Conservation (phyloP, 345 rosid genomes). For the Salix udensis region DNA sequence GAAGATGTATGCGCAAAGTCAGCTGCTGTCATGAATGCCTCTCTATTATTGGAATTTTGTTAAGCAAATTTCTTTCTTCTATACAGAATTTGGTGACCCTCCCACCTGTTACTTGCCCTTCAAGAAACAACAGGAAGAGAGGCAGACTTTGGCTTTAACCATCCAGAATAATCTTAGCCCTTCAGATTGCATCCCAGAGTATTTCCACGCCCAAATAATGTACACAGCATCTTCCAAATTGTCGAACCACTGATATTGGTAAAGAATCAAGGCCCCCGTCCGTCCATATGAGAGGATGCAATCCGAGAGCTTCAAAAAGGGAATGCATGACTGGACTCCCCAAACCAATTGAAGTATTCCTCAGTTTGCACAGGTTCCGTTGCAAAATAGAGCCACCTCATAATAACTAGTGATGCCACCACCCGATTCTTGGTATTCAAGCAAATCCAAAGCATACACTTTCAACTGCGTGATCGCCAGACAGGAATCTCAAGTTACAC, state of each 20-base stretch:
- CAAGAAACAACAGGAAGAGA: background rate
- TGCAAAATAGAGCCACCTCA: background rate
- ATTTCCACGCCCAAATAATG: slow-evolving; percentile 8
- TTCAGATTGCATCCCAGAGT: background rate
- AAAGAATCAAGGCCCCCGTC: background rate
- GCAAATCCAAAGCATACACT: background rate
- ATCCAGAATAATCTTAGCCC: background rate
- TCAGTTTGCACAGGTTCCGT: background rate
- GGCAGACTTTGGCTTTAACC: slow-evolving; percentile 4
- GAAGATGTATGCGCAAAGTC: slow-evolving; percentile 27
- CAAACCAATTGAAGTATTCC: background rate
- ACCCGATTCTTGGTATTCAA: slow-evolving; percentile 16
- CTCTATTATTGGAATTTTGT: slow-evolving; percentile 11
- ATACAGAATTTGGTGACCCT: slow-evolving; percentile 15
- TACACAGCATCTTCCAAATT: slow-evolving; percentile 1
- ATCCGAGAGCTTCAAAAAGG: background rate
- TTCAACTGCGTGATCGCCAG: background rate
- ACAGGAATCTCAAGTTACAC: background rate
- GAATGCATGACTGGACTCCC: background rate
- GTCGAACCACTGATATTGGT: background rate
- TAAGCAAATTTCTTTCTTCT: slow-evolving; percentile 10
- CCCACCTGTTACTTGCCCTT: slow-evolving; percentile 2
- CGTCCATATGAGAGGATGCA: background rate
- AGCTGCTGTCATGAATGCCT: slow-evolving; percentile 20
- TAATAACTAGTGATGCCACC: slow-evolving; percentile 4